phyloP scores from a whole-genome alignment of 148 eudicot species.

The Amaranthus hypochondriacus region DNA sequence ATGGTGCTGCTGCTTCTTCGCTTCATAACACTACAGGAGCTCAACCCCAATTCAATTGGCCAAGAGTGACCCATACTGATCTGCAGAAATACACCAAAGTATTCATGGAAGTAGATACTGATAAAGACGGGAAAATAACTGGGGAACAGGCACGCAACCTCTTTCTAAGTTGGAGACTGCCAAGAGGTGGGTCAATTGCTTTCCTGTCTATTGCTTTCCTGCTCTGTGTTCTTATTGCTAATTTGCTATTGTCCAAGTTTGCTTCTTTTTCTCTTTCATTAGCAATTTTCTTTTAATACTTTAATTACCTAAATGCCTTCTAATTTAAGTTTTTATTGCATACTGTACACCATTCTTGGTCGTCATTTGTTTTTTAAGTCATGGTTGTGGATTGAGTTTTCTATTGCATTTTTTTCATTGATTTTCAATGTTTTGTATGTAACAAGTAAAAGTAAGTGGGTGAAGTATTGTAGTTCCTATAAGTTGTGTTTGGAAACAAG shows the following conservation, averaged over 20 bases:
- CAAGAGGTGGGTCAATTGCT: conserved; percentile 55
- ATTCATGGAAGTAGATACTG: conserved; percentile 84
- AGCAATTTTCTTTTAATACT: background rate
- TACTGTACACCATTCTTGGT: background rate
- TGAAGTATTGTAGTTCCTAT: too few relatives aligned
- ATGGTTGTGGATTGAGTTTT: too few relatives aligned
- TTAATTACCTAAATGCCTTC: background rate
- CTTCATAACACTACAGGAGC: conserved; percentile 39
- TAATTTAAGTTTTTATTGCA: background rate
- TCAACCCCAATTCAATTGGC: conserved; percentile 76
- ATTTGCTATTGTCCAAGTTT: background rate
- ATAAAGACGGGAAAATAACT: conserved; percentile 89
- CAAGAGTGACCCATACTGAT: conserved; percentile 74
- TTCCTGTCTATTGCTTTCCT: conserved; percentile 8
- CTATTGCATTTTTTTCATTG: too few relatives aligned
- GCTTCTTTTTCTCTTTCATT: background rate
- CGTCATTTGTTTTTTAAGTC: too few relatives aligned
- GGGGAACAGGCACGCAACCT: conserved; percentile 89
- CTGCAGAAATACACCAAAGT: conserved; percentile 90
- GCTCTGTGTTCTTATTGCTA: background rate
- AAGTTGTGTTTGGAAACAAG: too few relatives aligned
- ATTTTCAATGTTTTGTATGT: too few relatives aligned
- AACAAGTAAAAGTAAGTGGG: too few relatives aligned
- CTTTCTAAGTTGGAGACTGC: conserved; percentile 87
- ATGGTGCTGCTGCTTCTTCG: conserved; percentile 36